Evolutionary conservation across 352 stramenopile genomes (phyloP), one percentile per base, ranked within the genome.

Genomic region (Phytophthora fragariae): DNA sequence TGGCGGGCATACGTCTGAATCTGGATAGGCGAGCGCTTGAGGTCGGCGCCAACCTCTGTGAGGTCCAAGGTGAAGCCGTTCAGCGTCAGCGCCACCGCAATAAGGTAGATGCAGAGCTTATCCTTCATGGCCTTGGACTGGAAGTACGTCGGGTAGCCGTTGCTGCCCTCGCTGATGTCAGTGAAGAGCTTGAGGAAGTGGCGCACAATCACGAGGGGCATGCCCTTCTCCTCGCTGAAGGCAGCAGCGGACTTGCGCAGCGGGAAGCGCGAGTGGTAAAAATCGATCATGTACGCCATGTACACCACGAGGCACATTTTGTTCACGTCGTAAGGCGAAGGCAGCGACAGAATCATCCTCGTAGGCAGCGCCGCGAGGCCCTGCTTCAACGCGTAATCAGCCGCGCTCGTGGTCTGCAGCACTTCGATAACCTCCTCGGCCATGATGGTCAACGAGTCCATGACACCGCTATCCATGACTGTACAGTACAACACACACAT

Each of bases 81-180:
- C 21, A 93, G 62, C 17, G 85, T 94, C 31, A 96, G 76, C 52
- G 86, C 89, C 21, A 94, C 76, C 49, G 92, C 84, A 24, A 96
- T 72, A 71, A 96, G 74, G 73, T 93, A 86, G 19, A 96, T 59
- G 39, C 90, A 79, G 53, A 94, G 75, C 79, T 96, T 93, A 73
- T 96, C 89, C 71, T 94, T 94, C 67, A 87, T 83, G 11, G 79
- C 64, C 77, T 96, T 96, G 47, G 89, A 82, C 72, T 93, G 84
- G 35, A 90, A 62, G 76, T 93, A 94, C 74, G 73, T 86, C 65
- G 74, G 86, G 72, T 85, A 72, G 35, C 89, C 87, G 59, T 75
- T 86, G 31, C 76, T 68, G 66, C 65, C 70, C 65, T 91, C 80
- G 62, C 75, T 84, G n/a, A 84, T 62, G 33, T 94, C 87, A 9